These are phyloP conservation scores for Fraxinus floribunda DNA, from an alignment of 305 asterid genomes.

Conservation along the genomic window DNA sequence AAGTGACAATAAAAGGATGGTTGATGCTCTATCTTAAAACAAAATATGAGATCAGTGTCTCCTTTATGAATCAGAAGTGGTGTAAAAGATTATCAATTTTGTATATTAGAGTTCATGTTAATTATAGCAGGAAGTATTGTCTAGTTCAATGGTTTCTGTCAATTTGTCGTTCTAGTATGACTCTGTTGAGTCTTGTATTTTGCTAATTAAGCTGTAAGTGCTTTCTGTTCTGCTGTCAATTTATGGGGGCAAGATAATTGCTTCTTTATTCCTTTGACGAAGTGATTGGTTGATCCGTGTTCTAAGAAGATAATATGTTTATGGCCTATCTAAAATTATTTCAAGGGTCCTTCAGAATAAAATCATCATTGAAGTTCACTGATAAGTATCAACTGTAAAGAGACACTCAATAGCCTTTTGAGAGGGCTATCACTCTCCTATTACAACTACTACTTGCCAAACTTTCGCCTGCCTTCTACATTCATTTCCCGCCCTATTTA, in stretches of 20 bases:
- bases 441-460: no score
- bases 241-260: background rate
- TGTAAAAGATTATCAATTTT: background rate
- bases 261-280: background rate
- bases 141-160: background rate
- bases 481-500: no score
- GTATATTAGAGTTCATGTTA: background rate
- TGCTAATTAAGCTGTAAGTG: background rate
- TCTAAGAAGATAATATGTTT: background rate
- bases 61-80: background rate
- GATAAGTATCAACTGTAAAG: no score
- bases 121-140: background rate
- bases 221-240: background rate
- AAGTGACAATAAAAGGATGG: background rate
- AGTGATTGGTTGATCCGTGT: background rate
- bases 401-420: no score
- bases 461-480: no score
- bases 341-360: background rate
- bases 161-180: background rate
- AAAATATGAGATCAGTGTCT: conserved; percentile 13
- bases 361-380: background rate
- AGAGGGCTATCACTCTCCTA: no score
- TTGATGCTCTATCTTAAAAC: conserved; percentile 16
- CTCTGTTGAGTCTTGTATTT: background rate
- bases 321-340: background rate